Conservation (phyloP, 2,329 filamentous ascomycete genomes). For the Coleophoma crateriformis region DNA sequence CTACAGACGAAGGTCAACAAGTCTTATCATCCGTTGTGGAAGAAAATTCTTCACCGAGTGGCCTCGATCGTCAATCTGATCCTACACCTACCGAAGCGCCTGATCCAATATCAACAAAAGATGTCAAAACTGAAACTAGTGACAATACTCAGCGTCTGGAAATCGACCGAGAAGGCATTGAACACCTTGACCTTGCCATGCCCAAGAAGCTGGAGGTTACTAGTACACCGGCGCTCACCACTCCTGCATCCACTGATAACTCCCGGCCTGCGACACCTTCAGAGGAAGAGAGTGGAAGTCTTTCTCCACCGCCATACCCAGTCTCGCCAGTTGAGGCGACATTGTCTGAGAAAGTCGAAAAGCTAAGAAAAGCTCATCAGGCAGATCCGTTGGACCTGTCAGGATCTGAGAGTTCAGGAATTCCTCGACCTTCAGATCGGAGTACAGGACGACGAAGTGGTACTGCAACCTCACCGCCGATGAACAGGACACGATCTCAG, state of each 20-base stretch:
- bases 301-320: constrained; percentile 1
- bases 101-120: neutral
- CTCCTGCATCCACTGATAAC: constrained; percentile 4
- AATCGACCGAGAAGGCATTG: constrained; percentile 46
- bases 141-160: constrained; percentile 18
- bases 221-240: constrained; percentile 6
- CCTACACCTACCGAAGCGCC: neutral
- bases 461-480: constrained; percentile 20
- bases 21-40: constrained; percentile 61
- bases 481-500: constrained; percentile 27
- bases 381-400: constrained; percentile 6
- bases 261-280: constrained; percentile 4
- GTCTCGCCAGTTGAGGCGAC: constrained; percentile 13
- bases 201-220: constrained; percentile 7
- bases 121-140: neutral
- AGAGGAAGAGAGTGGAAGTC: constrained; percentile 1
- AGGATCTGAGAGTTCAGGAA: constrained; percentile 20
- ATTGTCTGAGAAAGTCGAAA: constrained; percentile 24
- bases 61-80: too few relatives aligned
- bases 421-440: constrained; percentile 25
- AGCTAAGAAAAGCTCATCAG: constrained; percentile 15
- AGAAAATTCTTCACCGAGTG: constrained; percentile 30
- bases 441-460: constrained; percentile 15
- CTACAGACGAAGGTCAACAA: constrained; percentile 56
- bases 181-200: constrained; percentile 56